phyloP scores from a whole-genome alignment of 2,329 filamentous ascomycete species.

The Zasmidium angulare region DNA sequence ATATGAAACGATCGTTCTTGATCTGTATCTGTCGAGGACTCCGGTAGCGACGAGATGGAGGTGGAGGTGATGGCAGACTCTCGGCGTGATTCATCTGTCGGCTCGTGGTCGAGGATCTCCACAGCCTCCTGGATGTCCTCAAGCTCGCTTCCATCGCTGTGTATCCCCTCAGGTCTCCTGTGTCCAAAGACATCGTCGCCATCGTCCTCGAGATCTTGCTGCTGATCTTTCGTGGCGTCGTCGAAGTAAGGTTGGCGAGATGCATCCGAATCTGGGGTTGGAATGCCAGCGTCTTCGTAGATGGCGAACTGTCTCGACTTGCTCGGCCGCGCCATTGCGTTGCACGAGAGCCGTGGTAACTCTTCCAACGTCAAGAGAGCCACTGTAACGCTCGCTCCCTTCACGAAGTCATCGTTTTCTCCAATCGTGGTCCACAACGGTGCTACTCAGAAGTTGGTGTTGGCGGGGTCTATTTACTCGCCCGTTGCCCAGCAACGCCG shows the following conservation, averaged over 20 bases:
- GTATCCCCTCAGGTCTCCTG: neutral
- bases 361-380: neutral
- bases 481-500: neutral
- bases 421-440: neutral
- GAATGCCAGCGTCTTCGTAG: slow-evolving; percentile 16
- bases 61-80: slow-evolving; percentile 32
- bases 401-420: neutral
- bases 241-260: slow-evolving; percentile 5
- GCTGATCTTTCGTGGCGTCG: neutral
- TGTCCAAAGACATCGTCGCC: neutral
- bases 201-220: neutral
- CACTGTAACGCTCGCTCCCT: neutral
- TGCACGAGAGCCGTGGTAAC: slow-evolving; percentile 32
- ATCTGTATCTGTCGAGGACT: slow-evolving; percentile 32
- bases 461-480: neutral
- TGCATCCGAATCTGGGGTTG: slow-evolving; percentile 6
- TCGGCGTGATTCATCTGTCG: slow-evolving; percentile 21
- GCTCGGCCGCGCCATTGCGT: slow-evolving; percentile 57
- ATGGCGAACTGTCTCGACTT: slow-evolving; percentile 20
- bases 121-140: slow-evolving; percentile 5
- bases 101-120: slow-evolving; percentile 7
- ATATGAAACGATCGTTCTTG: slow-evolving; percentile 17
- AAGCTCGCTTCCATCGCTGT: neutral
- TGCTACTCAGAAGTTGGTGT: neutral
- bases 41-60: slow-evolving; percentile 35